Evolutionary conservation across 2,329 filamentous ascomycete genomes (phyloP).

Genomic region (Talaromyces funiculosus): DNA sequence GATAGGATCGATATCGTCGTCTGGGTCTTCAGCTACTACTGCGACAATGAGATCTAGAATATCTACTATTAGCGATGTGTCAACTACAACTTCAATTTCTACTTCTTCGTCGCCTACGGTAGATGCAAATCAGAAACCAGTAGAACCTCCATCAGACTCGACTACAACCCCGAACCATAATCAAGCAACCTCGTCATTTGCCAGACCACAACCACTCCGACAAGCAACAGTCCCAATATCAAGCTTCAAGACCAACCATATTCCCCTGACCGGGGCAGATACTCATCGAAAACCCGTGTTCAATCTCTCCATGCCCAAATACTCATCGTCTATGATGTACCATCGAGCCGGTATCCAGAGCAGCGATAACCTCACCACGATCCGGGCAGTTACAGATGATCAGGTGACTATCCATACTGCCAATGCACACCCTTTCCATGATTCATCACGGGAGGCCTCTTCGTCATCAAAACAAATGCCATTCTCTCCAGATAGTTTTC

Average conservation of each 20-base stretch:
- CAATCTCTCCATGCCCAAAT: neutral
- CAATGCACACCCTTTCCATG: neutral
- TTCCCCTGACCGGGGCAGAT: neutral
- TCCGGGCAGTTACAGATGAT: neutral
- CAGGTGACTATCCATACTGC: neutral
- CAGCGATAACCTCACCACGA: neutral
- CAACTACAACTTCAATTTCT: neutral
- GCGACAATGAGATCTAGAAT: slow-evolving; percentile 7
- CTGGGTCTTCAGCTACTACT: slow-evolving; percentile 5
- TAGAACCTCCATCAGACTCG: neutral
- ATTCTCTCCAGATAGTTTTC: slow-evolving; percentile 5
- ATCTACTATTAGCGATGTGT: neutral
- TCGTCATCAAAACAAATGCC: slow-evolving; percentile 2
- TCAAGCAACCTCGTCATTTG: neutral
- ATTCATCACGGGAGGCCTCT: neutral
- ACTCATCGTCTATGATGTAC: neutral
- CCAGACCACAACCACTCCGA: neutral
- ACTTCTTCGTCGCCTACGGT: neutral
- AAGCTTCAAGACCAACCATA: neutral
- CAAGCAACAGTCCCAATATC: neutral
- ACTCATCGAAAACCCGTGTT: neutral
- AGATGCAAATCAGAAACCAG: neutral
- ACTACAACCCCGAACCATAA: neutral
- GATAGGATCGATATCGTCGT: neutral
- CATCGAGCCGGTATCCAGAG: neutral